Evolutionary conservation across 2,329 filamentous ascomycete genomes (phyloP).

Genomic region (Fusarium anguioides): DNA sequence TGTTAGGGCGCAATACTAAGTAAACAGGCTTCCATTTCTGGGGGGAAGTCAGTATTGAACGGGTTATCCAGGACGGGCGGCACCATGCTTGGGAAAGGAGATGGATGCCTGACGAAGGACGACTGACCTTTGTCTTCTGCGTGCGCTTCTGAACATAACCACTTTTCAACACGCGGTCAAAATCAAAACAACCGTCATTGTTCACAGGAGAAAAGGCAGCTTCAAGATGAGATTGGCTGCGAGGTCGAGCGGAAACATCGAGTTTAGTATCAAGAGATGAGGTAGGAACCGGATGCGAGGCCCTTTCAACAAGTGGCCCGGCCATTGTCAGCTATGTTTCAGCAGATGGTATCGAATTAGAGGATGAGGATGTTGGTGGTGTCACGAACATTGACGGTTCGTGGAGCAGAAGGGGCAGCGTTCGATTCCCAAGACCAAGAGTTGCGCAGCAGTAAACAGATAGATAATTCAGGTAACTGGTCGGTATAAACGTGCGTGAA

Average conservation of each 20-base stretch:
- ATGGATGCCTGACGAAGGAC: not conserved
- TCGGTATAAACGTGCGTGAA: not conserved
- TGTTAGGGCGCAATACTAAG: conserved; percentile 89
- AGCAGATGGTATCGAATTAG: conserved; percentile 11
- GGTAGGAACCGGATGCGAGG: conserved; percentile 18
- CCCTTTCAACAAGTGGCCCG: conserved; percentile 41
- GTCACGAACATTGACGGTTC: conserved; percentile 35
- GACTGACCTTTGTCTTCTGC: conserved; percentile 86
- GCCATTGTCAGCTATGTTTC: conserved; percentile 38
- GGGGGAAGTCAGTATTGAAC: conserved; percentile 35
- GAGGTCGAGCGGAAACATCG: conserved; percentile 35
- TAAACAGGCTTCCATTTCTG: conserved; percentile 92
- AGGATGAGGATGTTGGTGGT: conserved; percentile 9
- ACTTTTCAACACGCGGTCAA: conserved; percentile 91
- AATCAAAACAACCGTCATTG: conserved; percentile 94
- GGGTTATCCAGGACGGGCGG: not conserved
- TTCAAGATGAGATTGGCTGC: conserved; percentile 59
- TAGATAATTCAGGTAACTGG: not conserved
- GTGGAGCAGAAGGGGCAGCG: conserved; percentile 2
- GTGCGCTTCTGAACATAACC: conserved; percentile 89
- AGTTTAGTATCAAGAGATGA: conserved; percentile 27
- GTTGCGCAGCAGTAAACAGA: conserved; percentile 9
- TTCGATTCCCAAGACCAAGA: not conserved
- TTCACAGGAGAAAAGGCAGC: conserved; percentile 86
- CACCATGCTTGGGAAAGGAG: not conserved